These are phyloP conservation scores for Dactylellina leptospora DNA, from an alignment of 2,329 filamentous ascomycete species.

Conservation along the genomic window DNA sequence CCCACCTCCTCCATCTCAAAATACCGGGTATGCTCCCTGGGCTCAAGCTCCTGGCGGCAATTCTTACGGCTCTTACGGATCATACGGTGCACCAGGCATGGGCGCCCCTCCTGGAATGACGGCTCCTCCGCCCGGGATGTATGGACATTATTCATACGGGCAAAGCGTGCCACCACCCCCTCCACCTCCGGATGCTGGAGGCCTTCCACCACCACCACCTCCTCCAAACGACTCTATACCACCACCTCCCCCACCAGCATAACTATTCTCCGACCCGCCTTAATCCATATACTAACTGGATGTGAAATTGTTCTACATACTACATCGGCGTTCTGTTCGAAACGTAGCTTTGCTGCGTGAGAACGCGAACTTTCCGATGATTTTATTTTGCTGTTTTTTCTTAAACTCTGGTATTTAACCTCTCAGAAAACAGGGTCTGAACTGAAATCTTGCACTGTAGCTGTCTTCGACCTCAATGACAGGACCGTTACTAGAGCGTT, in stretches of 20 bases:
- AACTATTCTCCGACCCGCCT: too few relatives aligned
- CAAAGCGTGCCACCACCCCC: conserved; percentile 40
- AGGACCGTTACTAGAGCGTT: too few relatives aligned
- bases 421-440: neutral
- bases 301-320: too few relatives aligned
- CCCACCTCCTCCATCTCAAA: conserved; percentile 64
- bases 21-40: conserved; percentile 38
- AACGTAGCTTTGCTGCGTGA: too few relatives aligned
- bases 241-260: conserved; percentile 54
- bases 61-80: conserved; percentile 28
- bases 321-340: too few relatives aligned
- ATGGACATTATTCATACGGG: conserved; percentile 35
- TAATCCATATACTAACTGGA: conserved; percentile 4
- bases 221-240: conserved; percentile 53
- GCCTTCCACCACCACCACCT: conserved; percentile 56
- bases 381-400: too few relatives aligned
- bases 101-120: conserved; percentile 47
- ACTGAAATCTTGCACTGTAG: too few relatives aligned
- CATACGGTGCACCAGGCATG: conserved; percentile 50
- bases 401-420: too few relatives aligned
- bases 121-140: conserved; percentile 41
- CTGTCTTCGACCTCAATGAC: too few relatives aligned
- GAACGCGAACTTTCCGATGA: too few relatives aligned
- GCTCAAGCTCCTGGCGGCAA: conserved; percentile 39
- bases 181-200: conserved; percentile 52